Percentiles rank a stretch among this genome's conserved stretches.
These are phyloP conservation scores for Termitomyces titanicus DNA, from an alignment of 768 basidiomycete genomes.

Conservation along the genomic window DNA sequence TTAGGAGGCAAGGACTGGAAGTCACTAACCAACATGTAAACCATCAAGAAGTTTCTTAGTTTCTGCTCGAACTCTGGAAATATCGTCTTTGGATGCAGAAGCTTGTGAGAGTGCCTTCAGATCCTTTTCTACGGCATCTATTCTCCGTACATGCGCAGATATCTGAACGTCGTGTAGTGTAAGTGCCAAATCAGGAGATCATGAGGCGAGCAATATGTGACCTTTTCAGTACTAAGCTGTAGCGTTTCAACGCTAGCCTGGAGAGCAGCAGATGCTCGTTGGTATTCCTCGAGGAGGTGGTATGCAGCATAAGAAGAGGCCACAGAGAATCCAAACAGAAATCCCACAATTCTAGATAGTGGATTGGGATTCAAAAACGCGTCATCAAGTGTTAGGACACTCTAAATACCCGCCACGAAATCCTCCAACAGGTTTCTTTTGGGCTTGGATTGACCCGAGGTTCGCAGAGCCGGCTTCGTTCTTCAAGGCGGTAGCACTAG, in stretches of 20 bases:
- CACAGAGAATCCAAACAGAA: slow-evolving; percentile 86
- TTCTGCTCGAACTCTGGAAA: slow-evolving; percentile 71
- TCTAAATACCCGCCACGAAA: slow-evolving; percentile 56
- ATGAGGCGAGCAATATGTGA: slow-evolving; percentile 17
- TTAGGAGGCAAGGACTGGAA: not conserved
- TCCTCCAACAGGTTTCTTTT: slow-evolving; percentile 75
- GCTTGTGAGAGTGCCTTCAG: slow-evolving; percentile 67
- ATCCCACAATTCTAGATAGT: slow-evolving; percentile 65
- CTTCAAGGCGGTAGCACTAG: slow-evolving; percentile 38
- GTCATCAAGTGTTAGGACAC: not conserved
- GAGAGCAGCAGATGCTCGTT: slow-evolving; percentile 79
- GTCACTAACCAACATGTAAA: slow-evolving; percentile 65
- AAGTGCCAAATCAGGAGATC: not conserved
- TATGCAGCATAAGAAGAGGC: slow-evolving; percentile 87
- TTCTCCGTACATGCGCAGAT: slow-evolving; percentile 76
- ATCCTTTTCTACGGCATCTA: slow-evolving; percentile 89
- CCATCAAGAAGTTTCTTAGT: slow-evolving; percentile 87
- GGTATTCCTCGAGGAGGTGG: slow-evolving; percentile 87
- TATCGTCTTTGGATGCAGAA: slow-evolving; percentile 76
- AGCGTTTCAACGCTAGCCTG: slow-evolving; percentile 87
- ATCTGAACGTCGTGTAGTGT: slow-evolving; percentile 42
- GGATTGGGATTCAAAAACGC: slow-evolving; percentile 6
- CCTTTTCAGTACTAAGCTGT: slow-evolving; percentile 81
- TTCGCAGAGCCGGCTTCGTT: slow-evolving; percentile 43
- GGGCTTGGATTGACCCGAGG: slow-evolving; percentile 49